phyloP scores from a whole-genome alignment of 352 stramenopile species.

The Phytophthora brassicae region DNA sequence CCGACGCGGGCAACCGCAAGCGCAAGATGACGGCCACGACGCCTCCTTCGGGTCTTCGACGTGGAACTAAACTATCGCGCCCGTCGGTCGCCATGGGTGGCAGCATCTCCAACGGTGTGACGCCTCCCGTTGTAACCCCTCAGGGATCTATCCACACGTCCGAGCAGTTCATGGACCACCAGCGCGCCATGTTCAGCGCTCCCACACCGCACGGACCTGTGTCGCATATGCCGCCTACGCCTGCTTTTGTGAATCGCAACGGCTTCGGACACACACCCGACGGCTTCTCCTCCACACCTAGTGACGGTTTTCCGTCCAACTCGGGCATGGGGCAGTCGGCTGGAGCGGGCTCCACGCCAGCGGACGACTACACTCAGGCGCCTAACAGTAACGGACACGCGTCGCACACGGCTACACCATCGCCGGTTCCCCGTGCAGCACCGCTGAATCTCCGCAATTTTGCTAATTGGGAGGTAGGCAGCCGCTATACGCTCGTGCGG shows the following conservation, averaged over 20 bases:
- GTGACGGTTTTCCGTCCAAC: slow-evolving; percentile 41
- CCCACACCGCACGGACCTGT: slow-evolving; percentile 79
- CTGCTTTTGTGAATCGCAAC: slow-evolving; percentile 70
- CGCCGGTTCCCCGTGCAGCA: slow-evolving; percentile 57
- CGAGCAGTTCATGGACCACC: slow-evolving; percentile 75
- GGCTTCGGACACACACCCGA: slow-evolving; percentile 67
- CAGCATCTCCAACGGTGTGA: slow-evolving; percentile 42
- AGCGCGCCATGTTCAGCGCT: slow-evolving; percentile 76
- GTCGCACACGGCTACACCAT: slow-evolving; percentile 57
- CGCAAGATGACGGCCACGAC: slow-evolving; percentile 67
- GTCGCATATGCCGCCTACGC: slow-evolving; percentile 81
- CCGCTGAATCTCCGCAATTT: slow-evolving; percentile 84
- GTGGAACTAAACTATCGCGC: slow-evolving; percentile 55
- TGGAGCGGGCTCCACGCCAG: slow-evolving; percentile 23
- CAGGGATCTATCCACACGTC: slow-evolving; percentile 60
- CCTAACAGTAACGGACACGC: slow-evolving; percentile 23
- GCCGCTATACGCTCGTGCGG: slow-evolving; percentile 77
- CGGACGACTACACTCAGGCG: slow-evolving; percentile 28
- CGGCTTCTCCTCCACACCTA: slow-evolving; percentile 64
- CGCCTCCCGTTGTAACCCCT: slow-evolving; percentile 37
- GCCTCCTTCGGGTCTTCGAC: slow-evolving; percentile 42
- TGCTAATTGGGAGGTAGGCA: slow-evolving; percentile 81
- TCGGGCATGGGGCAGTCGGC: slow-evolving; percentile 11
- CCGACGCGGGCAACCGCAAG: slow-evolving; percentile 59
- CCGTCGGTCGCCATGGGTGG: slow-evolving; percentile 21